Conservation (phyloP, 2,329 filamentous ascomycete genomes). For the Penicillium sumatraense region DNA sequence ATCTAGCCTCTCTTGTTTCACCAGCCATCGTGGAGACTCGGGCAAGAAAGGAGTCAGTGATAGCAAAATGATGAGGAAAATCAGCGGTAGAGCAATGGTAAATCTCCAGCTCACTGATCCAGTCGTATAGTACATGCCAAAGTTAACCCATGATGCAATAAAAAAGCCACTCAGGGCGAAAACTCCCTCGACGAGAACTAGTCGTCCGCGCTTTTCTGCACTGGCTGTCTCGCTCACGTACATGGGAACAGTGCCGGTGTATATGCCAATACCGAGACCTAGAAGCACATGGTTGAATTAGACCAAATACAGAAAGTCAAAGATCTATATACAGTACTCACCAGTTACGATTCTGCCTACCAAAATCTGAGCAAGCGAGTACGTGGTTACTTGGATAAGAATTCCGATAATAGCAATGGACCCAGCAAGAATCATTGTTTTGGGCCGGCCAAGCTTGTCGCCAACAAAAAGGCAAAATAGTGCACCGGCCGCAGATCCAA, state of each 20-base stretch:
- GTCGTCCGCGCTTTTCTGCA: constrained; percentile 11
- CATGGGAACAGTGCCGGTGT: constrained; percentile 19
- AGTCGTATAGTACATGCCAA: constrained; percentile 11
- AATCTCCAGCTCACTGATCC: constrained; percentile 14
- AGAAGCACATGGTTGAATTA: neutral
- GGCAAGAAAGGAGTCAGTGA: constrained; percentile 31
- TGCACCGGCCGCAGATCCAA: constrained; percentile 48
- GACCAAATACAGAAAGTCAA: neutral
- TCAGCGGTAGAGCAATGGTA: constrained; percentile 32
- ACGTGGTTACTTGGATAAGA: constrained; percentile 11
- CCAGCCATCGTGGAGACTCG: constrained; percentile 40
- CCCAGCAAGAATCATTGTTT: constrained; percentile 26
- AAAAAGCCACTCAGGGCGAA: constrained; percentile 37
- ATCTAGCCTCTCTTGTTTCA: constrained; percentile 11
- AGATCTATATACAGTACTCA: neutral
- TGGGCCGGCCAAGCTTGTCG: constrained; percentile 46
- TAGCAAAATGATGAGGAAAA: constrained; percentile 46
- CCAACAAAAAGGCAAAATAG: constrained; percentile 47
- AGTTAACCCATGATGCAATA: constrained; percentile 28
- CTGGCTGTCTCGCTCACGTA: constrained; percentile 14
- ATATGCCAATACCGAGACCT: constrained; percentile 17
- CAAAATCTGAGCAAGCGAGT: constrained; percentile 10
- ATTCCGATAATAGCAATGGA: constrained; percentile 1
- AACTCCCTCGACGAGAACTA: constrained; percentile 12
- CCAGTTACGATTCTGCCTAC: constrained; percentile 15